Base-by-base conservation (phyloP, 352 stramenopile species). In the Pythium sukuiense region DNA sequence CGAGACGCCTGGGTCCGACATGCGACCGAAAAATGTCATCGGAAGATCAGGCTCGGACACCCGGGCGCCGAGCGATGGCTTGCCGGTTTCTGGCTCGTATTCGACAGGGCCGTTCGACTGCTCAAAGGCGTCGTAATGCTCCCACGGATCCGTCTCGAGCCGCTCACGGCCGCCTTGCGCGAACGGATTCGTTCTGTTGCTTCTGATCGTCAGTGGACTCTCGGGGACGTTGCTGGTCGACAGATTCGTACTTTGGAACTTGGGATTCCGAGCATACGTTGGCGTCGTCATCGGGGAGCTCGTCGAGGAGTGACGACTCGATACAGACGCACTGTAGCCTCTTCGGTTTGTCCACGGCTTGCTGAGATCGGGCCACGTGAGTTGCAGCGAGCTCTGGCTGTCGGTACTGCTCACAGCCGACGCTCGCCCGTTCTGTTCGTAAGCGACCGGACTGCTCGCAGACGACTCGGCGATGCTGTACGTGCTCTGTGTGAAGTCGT, bases 61-160 rank as follows among this genome's bases (percentile, higher is more conserved):
- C 2, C 35, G 35, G 11, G 35, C 52, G 12, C 52, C 62, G 2
- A 69, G 12, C 16, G 80, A 67, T 4, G 69, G 70, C 20, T 85
- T 74, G 39, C 63, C 58, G 14, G 63, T 43, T 7, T 63, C 63
- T 6, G 26, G 24, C 13, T 69, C 63, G 11, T 24, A 14, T 9
- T 69, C 63, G 0, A 41, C 45, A 30, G 16, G 6, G 35, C 32
- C 33, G 53, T 37, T 32, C 49, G 53, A 57, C 45, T 20, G 81
- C 45, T 83, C 77, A 52, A 87, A 88, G 55, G 70, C 76, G 61
- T 90, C 82, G 60, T 85, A 87, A 32, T 74, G 71, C 67, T 90
- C 82, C 75, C 81, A 85, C 30, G 80, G 82, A 59, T 90, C 82
- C 3, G 82, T 88, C 66, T 88, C 79, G 41, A 89, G 66, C 8